Conservation (phyloP, 345 rosid genomes). For the Moricandia moricandioides region DNA sequence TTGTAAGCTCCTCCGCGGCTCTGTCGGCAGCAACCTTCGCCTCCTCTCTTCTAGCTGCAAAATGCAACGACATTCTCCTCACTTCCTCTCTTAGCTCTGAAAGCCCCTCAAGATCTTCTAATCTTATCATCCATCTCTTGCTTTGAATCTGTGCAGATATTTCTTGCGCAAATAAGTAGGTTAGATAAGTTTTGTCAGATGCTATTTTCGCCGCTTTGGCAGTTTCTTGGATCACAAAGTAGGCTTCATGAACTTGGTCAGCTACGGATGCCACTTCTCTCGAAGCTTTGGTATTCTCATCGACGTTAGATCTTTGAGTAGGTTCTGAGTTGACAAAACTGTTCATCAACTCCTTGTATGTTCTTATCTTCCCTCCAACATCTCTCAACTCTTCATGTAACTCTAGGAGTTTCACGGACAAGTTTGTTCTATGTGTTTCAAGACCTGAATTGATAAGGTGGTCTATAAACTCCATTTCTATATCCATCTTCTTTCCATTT, state of each 20-base stretch:
- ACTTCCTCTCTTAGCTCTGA: background rate
- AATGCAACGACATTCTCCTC: background rate
- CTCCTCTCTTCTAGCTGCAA: background rate
- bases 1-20: background rate
- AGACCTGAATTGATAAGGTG: background rate
- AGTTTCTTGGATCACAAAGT: background rate
- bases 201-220: background rate
- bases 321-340: background rate
- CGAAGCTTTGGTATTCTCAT: background rate
- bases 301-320: background rate
- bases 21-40: background rate
- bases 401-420: background rate
- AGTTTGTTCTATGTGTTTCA: background rate
- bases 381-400: background rate
- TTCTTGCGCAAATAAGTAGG: background rate
- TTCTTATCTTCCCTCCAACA: background rate
- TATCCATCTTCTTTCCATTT: background rate
- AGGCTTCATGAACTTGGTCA: background rate
- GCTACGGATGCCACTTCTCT: background rate
- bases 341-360: background rate
- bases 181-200: background rate
- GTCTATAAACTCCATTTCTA: background rate
- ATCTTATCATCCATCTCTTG: background rate
- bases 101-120: background rate
- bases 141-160: background rate